Percentiles rank a stretch among this genome's conserved stretches.
Evolutionary conservation across 371 early-diverging fungal species (phyloP).

Genomic region (Syncephalastrum monosporum): DNA sequence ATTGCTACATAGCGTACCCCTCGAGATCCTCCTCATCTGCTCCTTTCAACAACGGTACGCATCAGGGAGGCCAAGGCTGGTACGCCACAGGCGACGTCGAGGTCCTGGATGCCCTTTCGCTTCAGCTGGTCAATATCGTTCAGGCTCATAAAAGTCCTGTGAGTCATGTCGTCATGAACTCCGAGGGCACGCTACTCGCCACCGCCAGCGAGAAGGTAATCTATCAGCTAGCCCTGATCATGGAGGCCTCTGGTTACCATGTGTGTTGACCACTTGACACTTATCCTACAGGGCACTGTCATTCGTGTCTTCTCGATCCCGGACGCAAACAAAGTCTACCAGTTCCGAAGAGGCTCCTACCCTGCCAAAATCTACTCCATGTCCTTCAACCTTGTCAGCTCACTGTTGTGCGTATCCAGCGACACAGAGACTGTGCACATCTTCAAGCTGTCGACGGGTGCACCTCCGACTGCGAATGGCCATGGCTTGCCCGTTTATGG

Average conservation of each 20-base stretch:
- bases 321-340: constrained; percentile 84
- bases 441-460: constrained; percentile 66
- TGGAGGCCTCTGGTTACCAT: too few relatives aligned
- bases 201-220: constrained; percentile 92
- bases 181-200: constrained; percentile 90
- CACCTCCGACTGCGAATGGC: constrained; percentile 4
- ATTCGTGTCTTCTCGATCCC: constrained; percentile 93
- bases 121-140: constrained; percentile 87
- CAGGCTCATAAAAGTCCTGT: constrained; percentile 93
- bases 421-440: constrained; percentile 98
- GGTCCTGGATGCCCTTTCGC: constrained; percentile 82
- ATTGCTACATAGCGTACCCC: constrained; percentile 93
- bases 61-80: constrained; percentile 1
- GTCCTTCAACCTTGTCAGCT: constrained; percentile 81
- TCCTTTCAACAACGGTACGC: constrained; percentile 26
- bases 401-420: constrained; percentile 84
- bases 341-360: constrained; percentile 94
- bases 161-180: constrained; percentile 81
- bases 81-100: constrained; percentile 76
- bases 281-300: constrained; percentile 79
- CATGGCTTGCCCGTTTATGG: constrained; percentile 1
- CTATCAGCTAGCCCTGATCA: not conserved
- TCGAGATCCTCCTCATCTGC: constrained; percentile 59
- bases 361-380: constrained; percentile 89
- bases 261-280: not conserved